Conservation (phyloP, 805 yeast genomes). For the Ogataea methanolica region DNA sequence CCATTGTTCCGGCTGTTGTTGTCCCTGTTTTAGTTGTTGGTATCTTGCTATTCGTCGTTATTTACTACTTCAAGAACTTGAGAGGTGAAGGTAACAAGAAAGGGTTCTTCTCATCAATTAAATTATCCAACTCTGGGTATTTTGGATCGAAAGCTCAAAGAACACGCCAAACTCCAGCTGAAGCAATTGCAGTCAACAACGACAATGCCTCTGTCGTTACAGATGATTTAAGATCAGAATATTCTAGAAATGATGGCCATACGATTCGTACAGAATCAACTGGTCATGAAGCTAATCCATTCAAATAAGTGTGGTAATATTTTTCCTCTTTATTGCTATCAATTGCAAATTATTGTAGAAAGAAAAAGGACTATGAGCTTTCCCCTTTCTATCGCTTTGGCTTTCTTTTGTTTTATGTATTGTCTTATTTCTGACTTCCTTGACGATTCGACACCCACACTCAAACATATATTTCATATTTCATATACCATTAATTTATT, state of each 20-base stretch:
- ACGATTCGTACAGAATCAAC: conserved; percentile 14
- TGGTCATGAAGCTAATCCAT: conserved; percentile 11
- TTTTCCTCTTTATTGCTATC: too few species aligned
- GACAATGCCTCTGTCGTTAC: conserved; percentile 19
- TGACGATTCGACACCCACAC: too few species aligned
- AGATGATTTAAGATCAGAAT: conserved; percentile 18
- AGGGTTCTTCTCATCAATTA: conserved; percentile 15
- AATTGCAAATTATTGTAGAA: not conserved
- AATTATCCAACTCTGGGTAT: conserved; percentile 8
- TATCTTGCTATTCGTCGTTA: conserved; percentile 26
- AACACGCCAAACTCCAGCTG: conserved; percentile 5
- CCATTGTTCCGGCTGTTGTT: conserved; percentile 39
- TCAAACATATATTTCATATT: not conserved
- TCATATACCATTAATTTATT: not conserved
- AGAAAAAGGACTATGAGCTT: not conserved
- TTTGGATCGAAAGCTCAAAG: conserved; percentile 12
- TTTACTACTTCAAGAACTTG: conserved; percentile 28
- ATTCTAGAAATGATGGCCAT: conserved; percentile 6
- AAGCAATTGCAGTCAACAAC: conserved; percentile 7
- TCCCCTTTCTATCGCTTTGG: not conserved
- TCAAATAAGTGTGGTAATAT: conserved; percentile 5
- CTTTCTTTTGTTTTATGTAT: not conserved
- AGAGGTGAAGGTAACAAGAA: conserved; percentile 10
- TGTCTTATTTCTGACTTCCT: too few species aligned
- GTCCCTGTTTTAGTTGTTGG: conserved; percentile 35